Conservation (phyloP, 768 basidiomycete genomes). For the Trametes villosa region DNA sequence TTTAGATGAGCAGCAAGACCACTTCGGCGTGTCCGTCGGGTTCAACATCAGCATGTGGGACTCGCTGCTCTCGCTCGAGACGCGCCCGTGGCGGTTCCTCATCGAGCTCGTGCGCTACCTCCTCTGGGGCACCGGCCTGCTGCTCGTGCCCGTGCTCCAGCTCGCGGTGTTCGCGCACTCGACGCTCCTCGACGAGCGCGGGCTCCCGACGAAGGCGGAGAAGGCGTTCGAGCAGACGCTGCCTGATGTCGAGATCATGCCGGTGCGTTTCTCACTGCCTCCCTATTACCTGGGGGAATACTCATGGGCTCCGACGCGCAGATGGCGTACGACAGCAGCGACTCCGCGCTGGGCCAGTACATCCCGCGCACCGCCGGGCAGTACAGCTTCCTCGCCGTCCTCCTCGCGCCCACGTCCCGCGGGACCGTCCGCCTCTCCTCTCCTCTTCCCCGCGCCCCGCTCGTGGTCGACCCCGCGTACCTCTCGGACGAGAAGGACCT, state of each 20-base stretch:
- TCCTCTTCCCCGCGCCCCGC: constrained; percentile 34
- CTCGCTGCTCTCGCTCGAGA: constrained; percentile 35
- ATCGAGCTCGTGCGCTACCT: constrained; percentile 40
- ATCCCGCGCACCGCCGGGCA: constrained; percentile 18
- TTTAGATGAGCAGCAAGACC: constrained; percentile 40
- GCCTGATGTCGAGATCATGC: constrained; percentile 48
- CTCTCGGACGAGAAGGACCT: constrained; percentile 35
- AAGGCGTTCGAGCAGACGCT: constrained; percentile 29
- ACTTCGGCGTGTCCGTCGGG: constrained; percentile 40
- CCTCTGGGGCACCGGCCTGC: constrained; percentile 39
- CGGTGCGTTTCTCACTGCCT: constrained; percentile 21
- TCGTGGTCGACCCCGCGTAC: constrained; percentile 36
- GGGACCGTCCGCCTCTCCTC: constrained; percentile 38
- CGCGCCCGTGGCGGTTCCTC: constrained; percentile 33
- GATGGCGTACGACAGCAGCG: constrained; percentile 26
- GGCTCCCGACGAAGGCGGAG: constrained; percentile 10
- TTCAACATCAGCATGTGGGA: constrained; percentile 40
- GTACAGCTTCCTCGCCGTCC: constrained; percentile 27
- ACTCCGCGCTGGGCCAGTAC: neutral
- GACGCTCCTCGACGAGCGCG: constrained; percentile 30
- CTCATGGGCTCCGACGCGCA: neutral
- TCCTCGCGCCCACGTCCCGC: constrained; percentile 30
- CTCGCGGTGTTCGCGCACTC: constrained; percentile 38
- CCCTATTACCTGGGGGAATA: neutral
- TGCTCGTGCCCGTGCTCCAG: constrained; percentile 38